These are phyloP conservation scores for Euphorbia lathyris DNA, from an alignment of 345 rosid genomes.

Conservation along the genomic window DNA sequence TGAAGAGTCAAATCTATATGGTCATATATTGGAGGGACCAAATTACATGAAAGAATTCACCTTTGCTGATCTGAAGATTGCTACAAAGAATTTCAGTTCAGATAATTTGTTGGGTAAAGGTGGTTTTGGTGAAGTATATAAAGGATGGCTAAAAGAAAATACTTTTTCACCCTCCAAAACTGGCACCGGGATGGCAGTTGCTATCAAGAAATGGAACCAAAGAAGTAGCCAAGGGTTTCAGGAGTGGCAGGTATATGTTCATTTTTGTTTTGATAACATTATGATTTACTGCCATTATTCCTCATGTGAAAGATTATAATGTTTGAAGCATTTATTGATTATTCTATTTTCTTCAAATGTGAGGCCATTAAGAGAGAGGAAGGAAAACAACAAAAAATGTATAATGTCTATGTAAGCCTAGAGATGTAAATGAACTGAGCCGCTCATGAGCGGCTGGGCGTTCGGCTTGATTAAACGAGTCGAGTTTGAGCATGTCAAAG, in stretches of 20 bases:
- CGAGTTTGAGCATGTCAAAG: no score
- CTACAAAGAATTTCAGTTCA: background rate
- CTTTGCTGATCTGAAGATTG: background rate
- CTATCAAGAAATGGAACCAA: background rate
- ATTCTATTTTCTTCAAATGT: no score
- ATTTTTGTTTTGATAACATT: background rate
- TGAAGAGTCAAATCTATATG: slow-evolving; percentile 32
- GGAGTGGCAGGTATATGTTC: background rate
- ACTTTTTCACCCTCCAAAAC: background rate
- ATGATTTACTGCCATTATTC: background rate
- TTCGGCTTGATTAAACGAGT: no score
- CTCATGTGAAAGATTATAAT: no score
- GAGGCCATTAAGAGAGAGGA: no score
- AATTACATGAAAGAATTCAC: slow-evolving; percentile 39
- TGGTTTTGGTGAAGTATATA: background rate
- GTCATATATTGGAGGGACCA: slow-evolving; percentile 36
- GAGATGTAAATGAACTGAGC: no score
- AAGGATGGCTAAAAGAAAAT: background rate
- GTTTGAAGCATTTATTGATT: no score
- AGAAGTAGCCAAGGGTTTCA: background rate
- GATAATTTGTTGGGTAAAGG: background rate
- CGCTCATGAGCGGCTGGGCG: no score
- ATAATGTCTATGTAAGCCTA: no score
- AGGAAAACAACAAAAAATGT: no score
- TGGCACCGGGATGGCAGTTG: background rate